phyloP scores from a whole-genome alignment of 164 flowering plant genomes.

The Pachysandra terminalis region DNA sequence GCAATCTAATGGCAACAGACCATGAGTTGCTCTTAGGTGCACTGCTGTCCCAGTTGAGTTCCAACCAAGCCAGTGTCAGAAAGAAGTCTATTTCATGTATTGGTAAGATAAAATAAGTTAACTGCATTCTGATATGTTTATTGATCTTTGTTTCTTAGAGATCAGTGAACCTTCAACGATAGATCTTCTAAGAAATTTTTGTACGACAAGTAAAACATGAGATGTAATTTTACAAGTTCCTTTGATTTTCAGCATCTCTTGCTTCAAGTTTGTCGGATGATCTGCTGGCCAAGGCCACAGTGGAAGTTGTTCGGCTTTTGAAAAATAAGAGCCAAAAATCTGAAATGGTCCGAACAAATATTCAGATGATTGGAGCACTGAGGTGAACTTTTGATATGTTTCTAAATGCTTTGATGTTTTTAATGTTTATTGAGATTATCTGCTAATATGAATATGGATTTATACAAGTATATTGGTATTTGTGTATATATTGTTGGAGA shows the following conservation, averaged over 20 bases:
- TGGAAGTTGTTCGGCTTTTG: constrained; percentile 69
- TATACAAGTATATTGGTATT: no score
- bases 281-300: constrained; percentile 80
- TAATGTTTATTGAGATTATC: not conserved
- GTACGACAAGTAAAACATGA: not conserved
- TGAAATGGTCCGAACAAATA: constrained; percentile 84
- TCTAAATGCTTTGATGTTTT: not conserved
- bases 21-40: constrained; percentile 72
- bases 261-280: constrained; percentile 95
- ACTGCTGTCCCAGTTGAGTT: constrained; percentile 69
- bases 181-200: not conserved
- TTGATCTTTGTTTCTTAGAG: not conserved
- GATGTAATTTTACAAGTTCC: not conserved
- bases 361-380: constrained; percentile 97
- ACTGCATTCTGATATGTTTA: constrained; percentile 3
- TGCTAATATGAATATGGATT: no score
- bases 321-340: constrained; percentile 60
- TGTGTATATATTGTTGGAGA: no score
- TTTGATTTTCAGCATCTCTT: constrained; percentile 63
- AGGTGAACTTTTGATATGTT: constrained; percentile 40
- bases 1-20: constrained; percentile 72
- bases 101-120: constrained; percentile 44
- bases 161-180: not conserved
- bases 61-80: constrained; percentile 83
- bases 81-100: constrained; percentile 85